Conservation (phyloP, 2,329 filamentous ascomycete genomes). For the Aspergillus costaricaensis region DNA sequence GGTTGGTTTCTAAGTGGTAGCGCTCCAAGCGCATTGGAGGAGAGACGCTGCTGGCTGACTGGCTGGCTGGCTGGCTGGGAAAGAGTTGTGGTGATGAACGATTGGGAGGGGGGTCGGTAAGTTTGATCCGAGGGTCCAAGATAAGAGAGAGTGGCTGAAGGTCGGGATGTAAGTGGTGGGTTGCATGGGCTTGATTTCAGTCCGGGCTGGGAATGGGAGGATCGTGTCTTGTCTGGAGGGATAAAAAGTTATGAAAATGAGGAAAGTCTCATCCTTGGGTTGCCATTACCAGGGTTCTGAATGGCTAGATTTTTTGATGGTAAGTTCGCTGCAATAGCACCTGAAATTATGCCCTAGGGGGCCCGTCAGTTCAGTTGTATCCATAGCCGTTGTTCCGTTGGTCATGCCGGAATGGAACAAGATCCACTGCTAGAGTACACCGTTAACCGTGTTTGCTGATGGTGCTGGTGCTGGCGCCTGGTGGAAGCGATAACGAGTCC, state of each 20-base stretch:
- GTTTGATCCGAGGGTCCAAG: background rate
- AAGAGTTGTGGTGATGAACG: background rate
- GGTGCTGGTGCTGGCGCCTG: background rate
- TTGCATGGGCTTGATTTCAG: background rate
- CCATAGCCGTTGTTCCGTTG: background rate
- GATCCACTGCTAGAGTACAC: background rate
- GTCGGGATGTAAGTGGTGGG: background rate
- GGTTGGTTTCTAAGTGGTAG: slow-evolving; percentile 10
- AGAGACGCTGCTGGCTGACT: background rate
- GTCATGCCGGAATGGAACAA: background rate
- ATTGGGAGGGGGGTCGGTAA: background rate
- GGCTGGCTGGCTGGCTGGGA: background rate
- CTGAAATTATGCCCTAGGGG: background rate
- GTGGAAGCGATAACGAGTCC: background rate
- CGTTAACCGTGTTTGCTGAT: background rate
- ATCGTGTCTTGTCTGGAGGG: background rate
- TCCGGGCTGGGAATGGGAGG: background rate
- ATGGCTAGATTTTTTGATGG: background rate
- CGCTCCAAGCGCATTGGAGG: slow-evolving; percentile 18
- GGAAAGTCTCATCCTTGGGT: background rate
- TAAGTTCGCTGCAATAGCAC: background rate
- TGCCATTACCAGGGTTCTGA: background rate
- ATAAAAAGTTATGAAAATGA: background rate
- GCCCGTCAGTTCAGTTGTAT: background rate
- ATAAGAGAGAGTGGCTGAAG: background rate